These are phyloP conservation scores for Zychaea mexicana DNA, from an alignment of 371 early-diverging fungal species.

Conservation along the genomic window DNA sequence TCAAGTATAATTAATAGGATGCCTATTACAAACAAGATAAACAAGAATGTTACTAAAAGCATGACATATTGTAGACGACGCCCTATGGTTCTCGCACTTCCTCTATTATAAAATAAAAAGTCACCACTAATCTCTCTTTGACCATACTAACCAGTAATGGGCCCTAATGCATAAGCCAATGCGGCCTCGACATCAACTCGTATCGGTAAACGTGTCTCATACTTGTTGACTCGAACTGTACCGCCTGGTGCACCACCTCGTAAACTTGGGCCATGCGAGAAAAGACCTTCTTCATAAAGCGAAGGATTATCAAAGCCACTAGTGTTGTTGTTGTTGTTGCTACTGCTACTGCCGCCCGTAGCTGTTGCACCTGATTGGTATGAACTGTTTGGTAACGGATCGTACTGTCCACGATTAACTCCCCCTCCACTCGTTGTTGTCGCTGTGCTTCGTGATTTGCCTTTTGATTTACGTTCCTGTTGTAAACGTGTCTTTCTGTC, in stretches of 20 bases:
- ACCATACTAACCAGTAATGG: conserved; percentile 67
- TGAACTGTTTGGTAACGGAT: conserved; percentile 9
- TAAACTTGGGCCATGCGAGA: conserved; percentile 14
- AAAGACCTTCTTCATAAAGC: conserved; percentile 41
- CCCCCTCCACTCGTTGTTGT: background rate
- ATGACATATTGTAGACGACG: no score
- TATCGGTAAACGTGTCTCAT: conserved; percentile 74
- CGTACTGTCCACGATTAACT: background rate
- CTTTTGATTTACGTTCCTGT: conserved; percentile 19
- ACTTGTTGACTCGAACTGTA: conserved; percentile 75
- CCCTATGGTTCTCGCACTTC: no score
- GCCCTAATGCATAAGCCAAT: conserved; percentile 69
- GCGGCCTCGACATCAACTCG: conserved; percentile 85
- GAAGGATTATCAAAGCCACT: conserved; percentile 12
- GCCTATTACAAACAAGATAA: conserved; percentile 44
- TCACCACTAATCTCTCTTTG: background rate
- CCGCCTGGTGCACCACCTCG: conserved; percentile 24
- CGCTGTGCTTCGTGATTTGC: conserved; percentile 15
- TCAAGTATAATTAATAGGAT: conserved; percentile 75
- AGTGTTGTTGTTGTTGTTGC: background rate
- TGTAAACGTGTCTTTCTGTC: conserved; percentile 30
- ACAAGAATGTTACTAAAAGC: background rate
- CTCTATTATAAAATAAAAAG: background rate
- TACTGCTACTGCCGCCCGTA: background rate
- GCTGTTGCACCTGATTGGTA: conserved; percentile 24